Percentiles rank a stretch among this genome's conserved stretches.
Evolutionary conservation across 1,139 yeast species (phyloP).

Genomic region (Blastobotrys serpentis): DNA sequence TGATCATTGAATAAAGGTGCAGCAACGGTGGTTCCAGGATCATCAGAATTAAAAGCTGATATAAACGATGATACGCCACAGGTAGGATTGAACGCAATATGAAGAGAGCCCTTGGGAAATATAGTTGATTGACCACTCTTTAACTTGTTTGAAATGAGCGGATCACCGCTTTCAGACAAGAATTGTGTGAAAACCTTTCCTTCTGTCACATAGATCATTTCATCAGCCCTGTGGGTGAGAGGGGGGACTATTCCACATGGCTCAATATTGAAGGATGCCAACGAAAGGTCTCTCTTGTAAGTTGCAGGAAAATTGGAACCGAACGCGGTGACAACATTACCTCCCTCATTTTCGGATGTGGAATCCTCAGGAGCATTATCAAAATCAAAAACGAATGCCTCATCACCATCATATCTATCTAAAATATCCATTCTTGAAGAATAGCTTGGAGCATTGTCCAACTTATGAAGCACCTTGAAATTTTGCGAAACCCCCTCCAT

Average conservation of each 20-base stretch:
- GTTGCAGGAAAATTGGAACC: conserved; percentile 29
- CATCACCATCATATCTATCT: conserved; percentile 19
- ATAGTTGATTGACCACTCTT: conserved; percentile 21
- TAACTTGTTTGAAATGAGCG: conserved; percentile 22
- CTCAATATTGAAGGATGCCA: conserved; percentile 23
- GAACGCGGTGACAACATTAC: conserved; percentile 25
- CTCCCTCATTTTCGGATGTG: conserved; percentile 20
- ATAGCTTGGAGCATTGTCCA: conserved; percentile 21
- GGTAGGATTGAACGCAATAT: conserved; percentile 26
- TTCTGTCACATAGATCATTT: conserved; percentile 25
- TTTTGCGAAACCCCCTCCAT: conserved; percentile 5
- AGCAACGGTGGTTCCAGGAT: conserved; percentile 26
- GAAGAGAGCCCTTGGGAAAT: conserved; percentile 28
- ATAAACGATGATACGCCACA: conserved; percentile 23
- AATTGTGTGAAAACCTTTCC: conserved; percentile 27
- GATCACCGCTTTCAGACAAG: conserved; percentile 23
- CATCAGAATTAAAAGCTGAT: conserved; percentile 25
- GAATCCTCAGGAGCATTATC: conserved; percentile 25
- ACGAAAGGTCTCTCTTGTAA: conserved; percentile 24
- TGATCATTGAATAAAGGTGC: conserved; percentile 21
- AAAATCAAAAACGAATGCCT: conserved; percentile 29
- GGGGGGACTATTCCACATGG: conserved; percentile 31
- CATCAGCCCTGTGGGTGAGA: conserved; percentile 28
- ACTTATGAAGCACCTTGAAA: conserved; percentile 10
- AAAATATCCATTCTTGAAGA: conserved; percentile 22